Percentiles rank a stretch among this genome's conserved stretches.
These are phyloP conservation scores for Fusarium sp. DNA, from an alignment of 2,329 filamentous ascomycete species.

Conservation along the genomic window DNA sequence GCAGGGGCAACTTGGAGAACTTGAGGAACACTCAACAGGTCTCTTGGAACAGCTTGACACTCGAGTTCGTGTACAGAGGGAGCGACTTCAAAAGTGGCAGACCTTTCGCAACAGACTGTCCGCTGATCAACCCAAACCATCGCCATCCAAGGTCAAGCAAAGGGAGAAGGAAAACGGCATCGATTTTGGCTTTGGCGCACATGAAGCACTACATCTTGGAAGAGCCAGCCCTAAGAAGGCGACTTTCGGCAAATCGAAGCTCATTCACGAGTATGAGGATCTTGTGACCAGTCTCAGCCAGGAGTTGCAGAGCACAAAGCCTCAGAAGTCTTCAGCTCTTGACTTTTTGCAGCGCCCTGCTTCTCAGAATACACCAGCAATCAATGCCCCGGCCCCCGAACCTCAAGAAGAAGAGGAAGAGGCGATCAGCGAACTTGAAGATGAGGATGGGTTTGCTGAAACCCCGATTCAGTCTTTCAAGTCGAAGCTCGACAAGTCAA, in stretches of 20 bases:
- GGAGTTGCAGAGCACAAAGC: conserved; percentile 53
- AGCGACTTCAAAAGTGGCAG: conserved; percentile 79
- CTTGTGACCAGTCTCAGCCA: conserved; percentile 57
- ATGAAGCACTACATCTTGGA: conserved; percentile 62
- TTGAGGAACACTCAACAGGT: conserved; percentile 64
- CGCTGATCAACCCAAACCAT: conserved; percentile 46
- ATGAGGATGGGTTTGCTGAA: conserved; percentile 50
- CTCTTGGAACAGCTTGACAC: conserved; percentile 78
- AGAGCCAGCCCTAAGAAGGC: conserved; percentile 47
- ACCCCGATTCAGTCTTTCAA: conserved; percentile 44
- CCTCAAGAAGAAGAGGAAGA: conserved; percentile 46
- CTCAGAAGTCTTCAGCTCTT: conserved; percentile 24
- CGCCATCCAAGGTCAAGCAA: conserved; percentile 39
- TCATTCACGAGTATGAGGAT: conserved; percentile 57
- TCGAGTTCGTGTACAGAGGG: conserved; percentile 74
- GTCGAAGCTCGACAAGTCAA: conserved; percentile 29
- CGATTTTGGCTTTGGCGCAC: conserved; percentile 65
- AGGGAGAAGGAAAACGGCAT: conserved; percentile 55
- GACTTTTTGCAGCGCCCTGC: conserved; percentile 41
- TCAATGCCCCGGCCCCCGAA: conserved; percentile 3
- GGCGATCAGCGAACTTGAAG: conserved; percentile 63
- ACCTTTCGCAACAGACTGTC: conserved; percentile 68
- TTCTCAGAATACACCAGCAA: background rate
- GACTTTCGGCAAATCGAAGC: conserved; percentile 32
- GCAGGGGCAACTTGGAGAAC: conserved; percentile 65